Percentiles rank a stretch among this genome's conserved stretches.
These are phyloP conservation scores for Trichoderma oligosporum DNA, from an alignment of 2,329 filamentous ascomycete genomes.

Conservation along the genomic window DNA sequence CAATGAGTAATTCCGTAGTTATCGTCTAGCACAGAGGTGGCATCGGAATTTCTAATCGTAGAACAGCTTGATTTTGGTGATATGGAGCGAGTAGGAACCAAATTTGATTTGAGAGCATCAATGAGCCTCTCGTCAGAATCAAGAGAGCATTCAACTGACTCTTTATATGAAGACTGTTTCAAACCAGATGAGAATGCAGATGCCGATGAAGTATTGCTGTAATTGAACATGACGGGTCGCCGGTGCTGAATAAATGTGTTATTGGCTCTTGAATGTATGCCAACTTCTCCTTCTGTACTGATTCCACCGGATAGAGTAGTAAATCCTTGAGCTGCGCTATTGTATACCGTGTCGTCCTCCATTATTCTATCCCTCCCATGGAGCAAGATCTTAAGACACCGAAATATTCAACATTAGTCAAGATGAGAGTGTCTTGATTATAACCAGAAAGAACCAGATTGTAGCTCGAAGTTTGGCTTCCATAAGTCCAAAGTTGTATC, in stretches of 20 bases:
- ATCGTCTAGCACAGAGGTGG: neutral
- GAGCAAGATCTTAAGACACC: neutral
- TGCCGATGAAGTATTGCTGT: neutral
- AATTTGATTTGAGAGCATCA: neutral
- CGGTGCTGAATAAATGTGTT: neutral
- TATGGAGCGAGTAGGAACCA: neutral
- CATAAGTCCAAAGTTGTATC: neutral
- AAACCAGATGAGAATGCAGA: neutral
- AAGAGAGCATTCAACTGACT: neutral
- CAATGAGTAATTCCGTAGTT: neutral
- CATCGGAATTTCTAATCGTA: neutral
- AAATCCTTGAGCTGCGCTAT: neutral
- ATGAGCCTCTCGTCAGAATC: no score
- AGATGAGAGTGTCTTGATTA: neutral
- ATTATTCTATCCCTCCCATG: neutral
- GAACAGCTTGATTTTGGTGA: neutral
- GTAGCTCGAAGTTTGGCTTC: neutral
- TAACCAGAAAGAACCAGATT: neutral
- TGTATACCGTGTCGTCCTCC: neutral
- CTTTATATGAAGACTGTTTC: no score
- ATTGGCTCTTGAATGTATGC: neutral
- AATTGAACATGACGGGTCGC: neutral
- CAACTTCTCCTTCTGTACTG: neutral
- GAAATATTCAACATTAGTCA: neutral
- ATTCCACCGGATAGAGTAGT: neutral